Evolutionary conservation across 495 filamentous ascomycete genomes (phyloP).

Genomic region (Cetradonia linearis): DNA sequence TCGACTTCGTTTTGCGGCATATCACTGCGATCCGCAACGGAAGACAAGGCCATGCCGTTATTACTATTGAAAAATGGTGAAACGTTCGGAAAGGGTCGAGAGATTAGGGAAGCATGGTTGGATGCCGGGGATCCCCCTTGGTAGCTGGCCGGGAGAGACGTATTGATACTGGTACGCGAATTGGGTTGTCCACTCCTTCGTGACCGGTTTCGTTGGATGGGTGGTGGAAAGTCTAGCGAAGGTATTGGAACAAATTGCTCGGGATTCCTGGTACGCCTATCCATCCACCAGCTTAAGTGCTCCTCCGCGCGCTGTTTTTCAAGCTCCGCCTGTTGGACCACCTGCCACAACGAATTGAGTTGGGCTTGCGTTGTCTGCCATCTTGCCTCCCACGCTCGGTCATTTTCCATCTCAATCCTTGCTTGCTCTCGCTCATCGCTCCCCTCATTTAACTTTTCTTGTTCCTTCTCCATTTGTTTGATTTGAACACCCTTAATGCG

Average conservation of each 20-base stretch:
- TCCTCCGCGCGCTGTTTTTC: slow-evolving; percentile 46
- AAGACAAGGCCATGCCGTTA: slow-evolving; percentile 43
- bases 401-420: slow-evolving; percentile 46
- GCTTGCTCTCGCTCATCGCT: slow-evolving; percentile 38
- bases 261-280: slow-evolving; percentile 36
- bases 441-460: slow-evolving; percentile 47
- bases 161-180: slow-evolving; percentile 41
- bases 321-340: slow-evolving; percentile 39
- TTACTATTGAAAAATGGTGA: slow-evolving; percentile 50
- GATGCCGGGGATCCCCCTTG: slow-evolving; percentile 35
- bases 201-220: slow-evolving; percentile 32
- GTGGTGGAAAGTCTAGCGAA: slow-evolving; percentile 35
- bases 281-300: slow-evolving; percentile 40
- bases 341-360: slow-evolving; percentile 40
- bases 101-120: slow-evolving; percentile 38
- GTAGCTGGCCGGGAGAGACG: slow-evolving; percentile 35
- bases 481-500: slow-evolving; percentile 50
- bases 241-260: slow-evolving; percentile 36
- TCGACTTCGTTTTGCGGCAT: slow-evolving; percentile 37
- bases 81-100: slow-evolving; percentile 38
- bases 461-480: slow-evolving; percentile 53
- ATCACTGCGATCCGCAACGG: slow-evolving; percentile 34
- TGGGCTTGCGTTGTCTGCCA: slow-evolving; percentile 40
- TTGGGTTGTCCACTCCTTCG: slow-evolving; percentile 41
- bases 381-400: slow-evolving; percentile 45